Percentiles rank a stretch among this genome's conserved stretches.
These are phyloP conservation scores for Cystobasidium tubakii DNA, from an alignment of 768 basidiomycete genomes.

Conservation along the genomic window DNA sequence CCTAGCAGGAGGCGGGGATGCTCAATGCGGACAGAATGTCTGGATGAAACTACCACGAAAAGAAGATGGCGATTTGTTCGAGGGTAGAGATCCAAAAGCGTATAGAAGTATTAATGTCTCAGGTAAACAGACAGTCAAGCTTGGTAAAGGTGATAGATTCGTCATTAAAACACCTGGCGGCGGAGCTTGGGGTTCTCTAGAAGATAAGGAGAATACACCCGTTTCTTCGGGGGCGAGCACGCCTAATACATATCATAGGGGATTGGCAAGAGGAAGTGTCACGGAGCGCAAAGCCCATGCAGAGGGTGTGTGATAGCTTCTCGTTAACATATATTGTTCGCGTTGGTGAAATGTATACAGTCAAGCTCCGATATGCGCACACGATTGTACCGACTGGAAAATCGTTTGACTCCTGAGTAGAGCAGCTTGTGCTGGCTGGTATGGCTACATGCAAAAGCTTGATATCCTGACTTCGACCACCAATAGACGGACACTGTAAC, in stretches of 20 bases:
- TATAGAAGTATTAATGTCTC: constrained; percentile 74
- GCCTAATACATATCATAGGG: constrained; percentile 18
- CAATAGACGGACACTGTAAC: too few species aligned
- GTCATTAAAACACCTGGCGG: constrained; percentile 83
- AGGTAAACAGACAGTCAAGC: constrained; percentile 72
- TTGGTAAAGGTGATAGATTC: constrained; percentile 79
- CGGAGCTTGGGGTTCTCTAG: constrained; percentile 64
- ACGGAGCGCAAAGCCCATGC: constrained; percentile 21
- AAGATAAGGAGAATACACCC: constrained; percentile 39
- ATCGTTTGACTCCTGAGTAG: too few species aligned
- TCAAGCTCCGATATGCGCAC: background rate
- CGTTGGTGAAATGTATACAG: background rate
- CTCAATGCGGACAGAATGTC: constrained; percentile 69
- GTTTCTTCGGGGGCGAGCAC: constrained; percentile 19
- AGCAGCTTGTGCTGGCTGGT: too few species aligned
- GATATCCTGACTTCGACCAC: too few species aligned
- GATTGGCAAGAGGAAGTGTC: constrained; percentile 26
- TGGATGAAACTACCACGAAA: constrained; percentile 58
- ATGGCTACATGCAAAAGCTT: too few species aligned
- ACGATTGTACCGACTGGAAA: background rate
- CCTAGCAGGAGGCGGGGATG: constrained; percentile 69
- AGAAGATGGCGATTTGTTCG: constrained; percentile 57
- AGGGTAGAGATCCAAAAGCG: constrained; percentile 45
- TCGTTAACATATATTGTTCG: background rate
- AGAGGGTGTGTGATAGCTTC: constrained; percentile 11